These are phyloP conservation scores for Luffa acutangula DNA, from an alignment of 306 rosid species.

Conservation along the genomic window DNA sequence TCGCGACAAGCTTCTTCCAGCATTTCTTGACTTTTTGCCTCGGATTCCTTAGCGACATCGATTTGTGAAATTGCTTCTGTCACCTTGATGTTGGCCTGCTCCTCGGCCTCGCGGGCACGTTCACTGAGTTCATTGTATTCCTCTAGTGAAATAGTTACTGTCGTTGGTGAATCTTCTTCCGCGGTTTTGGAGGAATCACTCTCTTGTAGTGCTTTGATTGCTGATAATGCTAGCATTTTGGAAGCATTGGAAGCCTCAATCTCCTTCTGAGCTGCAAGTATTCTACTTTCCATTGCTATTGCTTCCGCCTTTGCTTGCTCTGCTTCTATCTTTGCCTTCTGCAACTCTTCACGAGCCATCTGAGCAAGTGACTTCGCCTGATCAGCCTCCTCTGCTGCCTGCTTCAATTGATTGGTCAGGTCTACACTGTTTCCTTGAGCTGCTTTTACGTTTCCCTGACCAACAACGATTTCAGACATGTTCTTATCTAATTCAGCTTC, in stretches of 20 bases:
- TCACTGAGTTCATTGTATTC: slow-evolving; percentile 90
- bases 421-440: slow-evolving; percentile 52
- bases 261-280: slow-evolving; percentile 86
- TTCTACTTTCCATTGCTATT: slow-evolving; percentile 67
- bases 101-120: slow-evolving; percentile 83
- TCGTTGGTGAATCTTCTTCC: slow-evolving; percentile 35
- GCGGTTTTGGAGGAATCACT: slow-evolving; percentile 46
- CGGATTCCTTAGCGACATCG: slow-evolving; percentile 68
- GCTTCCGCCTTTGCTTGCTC: slow-evolving; percentile 85
- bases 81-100: slow-evolving; percentile 67
- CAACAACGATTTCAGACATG: slow-evolving; percentile 61
- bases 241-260: slow-evolving; percentile 93
- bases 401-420: slow-evolving; percentile 61
- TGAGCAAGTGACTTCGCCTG: slow-evolving; percentile 58
- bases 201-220: slow-evolving; percentile 87
- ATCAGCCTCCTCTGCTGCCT: slow-evolving; percentile 66
- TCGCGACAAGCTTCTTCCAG: slow-evolving; percentile 70
- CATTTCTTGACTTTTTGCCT: slow-evolving; percentile 57
- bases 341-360: slow-evolving; percentile 59
- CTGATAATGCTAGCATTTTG: slow-evolving; percentile 65
- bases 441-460: slow-evolving; percentile 78
- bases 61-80: slow-evolving; percentile 63
- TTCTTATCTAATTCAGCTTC: slow-evolving; percentile 75
- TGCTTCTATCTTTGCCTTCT: slow-evolving; percentile 62
- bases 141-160: slow-evolving; percentile 74